Evolutionary conservation across 768 basidiomycete species (phyloP).

Genomic region (Lactifluus volemus): DNA sequence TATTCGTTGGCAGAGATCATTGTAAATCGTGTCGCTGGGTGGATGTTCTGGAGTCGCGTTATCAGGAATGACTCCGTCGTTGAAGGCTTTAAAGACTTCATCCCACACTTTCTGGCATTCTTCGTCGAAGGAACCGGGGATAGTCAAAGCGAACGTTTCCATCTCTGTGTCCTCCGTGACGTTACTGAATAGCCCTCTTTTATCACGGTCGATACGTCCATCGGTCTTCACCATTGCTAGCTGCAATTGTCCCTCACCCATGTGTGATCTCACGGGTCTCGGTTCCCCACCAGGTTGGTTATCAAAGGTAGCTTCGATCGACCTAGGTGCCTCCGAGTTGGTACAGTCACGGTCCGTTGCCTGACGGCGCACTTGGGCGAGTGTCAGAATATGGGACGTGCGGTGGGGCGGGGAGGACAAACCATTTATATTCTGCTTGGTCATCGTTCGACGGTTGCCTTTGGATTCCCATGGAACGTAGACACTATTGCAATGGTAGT

Average conservation of each 20-base stretch:
- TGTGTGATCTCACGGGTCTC: neutral
- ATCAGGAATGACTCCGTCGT: neutral
- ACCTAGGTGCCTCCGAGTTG: neutral
- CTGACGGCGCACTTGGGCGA: neutral
- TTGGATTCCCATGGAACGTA: constrained; percentile 23
- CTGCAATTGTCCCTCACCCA: neutral
- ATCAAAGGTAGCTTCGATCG: neutral
- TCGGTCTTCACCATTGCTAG: neutral
- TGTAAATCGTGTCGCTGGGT: neutral
- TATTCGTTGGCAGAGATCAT: neutral
- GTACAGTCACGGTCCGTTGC: neutral
- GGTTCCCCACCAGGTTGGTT: too few species aligned
- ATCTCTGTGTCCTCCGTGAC: neutral
- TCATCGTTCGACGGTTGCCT: constrained; percentile 17
- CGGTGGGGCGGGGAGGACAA: neutral
- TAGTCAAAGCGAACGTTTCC: neutral
- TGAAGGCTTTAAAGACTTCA: neutral
- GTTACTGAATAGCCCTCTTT: neutral
- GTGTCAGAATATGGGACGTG: neutral
- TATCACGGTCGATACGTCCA: neutral
- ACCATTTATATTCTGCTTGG: constrained; percentile 16
- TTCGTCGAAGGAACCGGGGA: constrained; percentile 3
- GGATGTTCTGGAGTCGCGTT: too few species aligned
- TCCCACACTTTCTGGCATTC: neutral
- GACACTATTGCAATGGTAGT: constrained; percentile 21